Base-by-base conservation (phyloP, 805 yeast genomes). In the Ogataea naganishii region DNA sequence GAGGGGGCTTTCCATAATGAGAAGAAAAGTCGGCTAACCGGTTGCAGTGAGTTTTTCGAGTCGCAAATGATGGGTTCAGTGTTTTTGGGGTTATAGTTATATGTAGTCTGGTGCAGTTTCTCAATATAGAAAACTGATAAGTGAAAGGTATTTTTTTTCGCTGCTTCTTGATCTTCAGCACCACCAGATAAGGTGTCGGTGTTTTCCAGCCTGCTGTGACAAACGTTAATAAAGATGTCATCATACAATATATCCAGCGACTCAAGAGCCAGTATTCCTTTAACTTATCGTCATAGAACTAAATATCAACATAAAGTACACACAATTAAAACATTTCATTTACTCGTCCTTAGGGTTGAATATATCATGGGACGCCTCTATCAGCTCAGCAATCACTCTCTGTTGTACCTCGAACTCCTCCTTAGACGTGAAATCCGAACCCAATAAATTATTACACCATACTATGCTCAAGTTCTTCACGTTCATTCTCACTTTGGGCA, bases 371-470 rank as follows among this genome's bases (percentile, higher is more conserved):
- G 95, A 89, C 44, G 85, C 85, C 35, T 68, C 56, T 57, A 89
- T 75, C 46, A 92, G 69, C 36, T 86, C 89, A 50, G 88, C 95
- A 42, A 92, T 72, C 4, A 85, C 81, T 76, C 95, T 39, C 27
- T 51, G 58, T 33, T 54, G 57, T 18, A 39, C 40, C 11, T 39
- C 41, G 12, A 52, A 29, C 20, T 50, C 56, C 19, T 77, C 82
- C 4, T 75, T 71, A 36, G 75, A 78, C 47, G 68, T 62, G 15
- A 72, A 69, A 34, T 71, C 73, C 43, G 74, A 81, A 27, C 76
- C 73, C 51, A 92, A 67, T 30, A 92, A 58, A 2, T 83, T 82
- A 13, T 95, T 95, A 0, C 96, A 96, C 98, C 98, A 92, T 22
- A 89, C 86, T 23, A 84, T 83, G 27, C 94, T 83, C 44, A 92